A percentile compares a stretch with the other conserved stretches of the same genome.
Evolutionary conservation across 2,329 filamentous ascomycete species (phyloP).

Genomic region (Ramichloridium luteum): DNA sequence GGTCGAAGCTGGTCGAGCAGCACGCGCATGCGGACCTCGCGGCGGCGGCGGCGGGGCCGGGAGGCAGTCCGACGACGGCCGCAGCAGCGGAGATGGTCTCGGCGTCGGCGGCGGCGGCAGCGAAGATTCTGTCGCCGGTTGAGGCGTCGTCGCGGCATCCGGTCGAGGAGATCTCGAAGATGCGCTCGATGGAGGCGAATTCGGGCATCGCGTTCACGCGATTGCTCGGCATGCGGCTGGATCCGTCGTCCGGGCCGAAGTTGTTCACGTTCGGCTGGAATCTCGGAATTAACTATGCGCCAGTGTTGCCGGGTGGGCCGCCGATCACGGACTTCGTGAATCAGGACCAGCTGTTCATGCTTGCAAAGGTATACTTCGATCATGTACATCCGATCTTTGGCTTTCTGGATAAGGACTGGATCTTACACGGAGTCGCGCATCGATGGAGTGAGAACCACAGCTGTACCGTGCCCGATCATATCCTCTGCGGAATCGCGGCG

Average conservation of each 20-base stretch:
- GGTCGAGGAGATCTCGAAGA: slow-evolving; percentile 19
- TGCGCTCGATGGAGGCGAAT: slow-evolving; percentile 42
- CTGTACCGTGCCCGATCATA: slow-evolving; percentile 19
- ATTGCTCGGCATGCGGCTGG: slow-evolving; percentile 40
- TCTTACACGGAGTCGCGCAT: slow-evolving; percentile 14
- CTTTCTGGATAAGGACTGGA: slow-evolving; percentile 31
- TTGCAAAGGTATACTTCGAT: slow-evolving; percentile 40
- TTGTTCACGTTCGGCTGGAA: slow-evolving; percentile 49
- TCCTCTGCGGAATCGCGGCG: slow-evolving; percentile 45
- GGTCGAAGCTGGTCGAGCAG: slow-evolving; percentile 23
- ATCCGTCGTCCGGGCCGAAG: slow-evolving; percentile 41
- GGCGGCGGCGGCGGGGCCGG: slow-evolving; percentile 5
- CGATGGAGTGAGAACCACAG: slow-evolving; percentile 15
- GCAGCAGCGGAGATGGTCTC: neutral
- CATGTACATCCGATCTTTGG: slow-evolving; percentile 43
- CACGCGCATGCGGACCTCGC: slow-evolving; percentile 13
- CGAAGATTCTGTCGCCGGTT: slow-evolving; percentile 10
- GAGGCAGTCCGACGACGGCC: slow-evolving; percentile 3
- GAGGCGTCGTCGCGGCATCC: slow-evolving; percentile 11
- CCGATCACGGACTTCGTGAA: slow-evolving; percentile 37
- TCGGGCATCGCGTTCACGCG: slow-evolving; percentile 46
- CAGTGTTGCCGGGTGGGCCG: slow-evolving; percentile 7
- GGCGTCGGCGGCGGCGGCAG: too few relatives aligned
- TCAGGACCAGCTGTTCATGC: slow-evolving; percentile 34
- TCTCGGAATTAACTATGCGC: slow-evolving; percentile 23